Evolutionary conservation across 1,139 yeast genomes (phyloP).

Genomic region (Zygoascus sp.): DNA sequence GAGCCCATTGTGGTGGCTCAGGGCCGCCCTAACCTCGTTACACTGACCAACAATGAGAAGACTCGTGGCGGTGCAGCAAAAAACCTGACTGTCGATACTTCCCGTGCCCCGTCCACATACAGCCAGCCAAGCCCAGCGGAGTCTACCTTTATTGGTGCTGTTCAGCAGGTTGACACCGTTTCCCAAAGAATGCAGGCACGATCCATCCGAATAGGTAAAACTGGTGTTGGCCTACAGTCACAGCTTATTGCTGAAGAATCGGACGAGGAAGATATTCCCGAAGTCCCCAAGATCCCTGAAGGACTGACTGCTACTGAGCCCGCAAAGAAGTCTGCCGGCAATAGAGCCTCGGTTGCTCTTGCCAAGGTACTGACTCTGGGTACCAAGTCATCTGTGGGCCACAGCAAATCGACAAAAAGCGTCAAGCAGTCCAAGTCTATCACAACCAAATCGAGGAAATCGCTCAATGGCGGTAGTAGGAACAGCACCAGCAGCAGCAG

Average conservation of each 20-base stretch:
- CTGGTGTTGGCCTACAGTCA: slow-evolving; percentile 23
- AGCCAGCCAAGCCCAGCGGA: neutral
- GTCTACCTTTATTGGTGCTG: slow-evolving; percentile 14
- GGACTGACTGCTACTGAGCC: neutral
- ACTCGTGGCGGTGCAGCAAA: neutral
- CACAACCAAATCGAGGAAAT: neutral
- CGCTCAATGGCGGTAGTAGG: neutral
- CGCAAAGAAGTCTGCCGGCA: neutral
- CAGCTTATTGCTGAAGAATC: slow-evolving; percentile 23
- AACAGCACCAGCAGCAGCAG: neutral
- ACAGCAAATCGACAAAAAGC: neutral
- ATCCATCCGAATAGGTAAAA: slow-evolving; percentile 25
- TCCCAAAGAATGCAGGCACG: slow-evolving; percentile 23
- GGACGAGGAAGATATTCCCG: slow-evolving; percentile 15
- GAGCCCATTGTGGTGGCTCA: slow-evolving; percentile 30
- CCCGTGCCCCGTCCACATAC: neutral
- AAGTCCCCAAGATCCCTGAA: neutral
- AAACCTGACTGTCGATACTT: neutral
- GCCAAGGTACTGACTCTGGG: neutral
- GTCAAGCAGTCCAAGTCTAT: neutral
- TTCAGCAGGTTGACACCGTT: slow-evolving; percentile 17
- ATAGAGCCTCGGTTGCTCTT: neutral
- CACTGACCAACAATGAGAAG: slow-evolving; percentile 12
- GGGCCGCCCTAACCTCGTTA: slow-evolving; percentile 31
- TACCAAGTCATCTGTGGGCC: neutral